Evolutionary conservation across 129 eudicot species (phyloP), one percentile per base, ranked within the genome.

Genomic region (Flaveria brownii): DNA sequence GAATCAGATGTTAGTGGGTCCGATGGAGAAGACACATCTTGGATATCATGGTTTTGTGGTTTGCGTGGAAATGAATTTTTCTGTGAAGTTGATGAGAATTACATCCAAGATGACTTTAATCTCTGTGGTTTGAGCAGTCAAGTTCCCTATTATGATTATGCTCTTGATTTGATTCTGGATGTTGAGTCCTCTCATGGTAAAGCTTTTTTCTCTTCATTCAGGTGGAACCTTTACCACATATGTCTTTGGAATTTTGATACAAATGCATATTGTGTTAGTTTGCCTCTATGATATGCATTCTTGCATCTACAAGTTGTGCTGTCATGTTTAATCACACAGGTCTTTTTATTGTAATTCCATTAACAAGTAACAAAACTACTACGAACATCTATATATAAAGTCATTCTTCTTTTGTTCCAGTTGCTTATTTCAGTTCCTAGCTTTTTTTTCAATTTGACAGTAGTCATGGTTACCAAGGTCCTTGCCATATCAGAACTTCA

Each of bases 31-130:
- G 97, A 91, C 70, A 87, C 92, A 28, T 87, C 97, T 57, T 91
- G 97, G 97, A 89, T 91, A 20, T 89, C 97, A 52, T 91, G 97
- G 97, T 91, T 91, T 80, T 91, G 97, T 88, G 87, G 86, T 82
- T 83, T 91, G 78, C 92, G 92, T n/a, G 97, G 97, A 47, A 91
- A 91, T 64, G 97, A 91, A 78, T 89, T 89, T 80, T 91, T 91
- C 50, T 87, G 97, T 82, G 97, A 91, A 82, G 96, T 91, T 75
- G 97, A 89, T 81, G 97, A 91, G 73, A 90, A 91, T 46, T 91
- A 91, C 80, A 91, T 91, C 16, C 97, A 91, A 87, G 97, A 91
- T 85, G 97, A 91, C 86, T 91, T 91, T 70, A 91, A 91, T 69
- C 92, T 91, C 0, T 91, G 96, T 78, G 97, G 97, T 26, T 84